phyloP scores from a whole-genome alignment of 495 filamentous ascomycete genomes.

The Lichina pygmaea region DNA sequence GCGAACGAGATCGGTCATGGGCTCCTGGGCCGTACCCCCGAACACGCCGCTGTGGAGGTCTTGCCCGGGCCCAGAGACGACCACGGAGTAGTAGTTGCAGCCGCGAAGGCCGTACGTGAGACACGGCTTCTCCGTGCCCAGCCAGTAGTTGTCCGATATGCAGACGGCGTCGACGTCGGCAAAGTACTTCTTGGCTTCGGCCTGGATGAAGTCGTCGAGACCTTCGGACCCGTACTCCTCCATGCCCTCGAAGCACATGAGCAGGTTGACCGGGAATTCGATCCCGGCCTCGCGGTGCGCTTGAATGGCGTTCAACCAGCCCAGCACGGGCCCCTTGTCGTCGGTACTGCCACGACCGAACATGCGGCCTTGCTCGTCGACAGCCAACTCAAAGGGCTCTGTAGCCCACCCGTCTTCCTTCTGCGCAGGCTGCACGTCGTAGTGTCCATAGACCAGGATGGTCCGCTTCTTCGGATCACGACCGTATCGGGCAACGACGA shows the following conservation, averaged over 20 bases:
- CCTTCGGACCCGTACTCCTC: slow-evolving; percentile 97
- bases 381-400: slow-evolving; percentile 73
- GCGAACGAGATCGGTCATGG: slow-evolving; percentile 84
- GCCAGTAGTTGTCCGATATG: slow-evolving; percentile 99
- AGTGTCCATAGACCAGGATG: slow-evolving; percentile 93
- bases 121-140: slow-evolving; percentile 92
- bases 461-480: slow-evolving; percentile 75
- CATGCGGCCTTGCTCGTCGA: slow-evolving; percentile 81
- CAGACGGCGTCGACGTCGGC: slow-evolving; percentile 87
- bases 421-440: slow-evolving; percentile 90
- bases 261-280: slow-evolving; percentile 86
- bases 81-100: slow-evolving; percentile 85
- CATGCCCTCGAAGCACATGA: slow-evolving; percentile 99
- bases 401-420: slow-evolving; percentile 92
- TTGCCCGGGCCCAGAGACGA: slow-evolving; percentile 65
- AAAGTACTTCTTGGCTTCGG: slow-evolving; percentile 76
- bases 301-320: slow-evolving; percentile 95
- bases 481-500: slow-evolving; percentile 76
- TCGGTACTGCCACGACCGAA: slow-evolving; percentile 87
- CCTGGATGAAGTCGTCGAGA: slow-evolving; percentile 76
- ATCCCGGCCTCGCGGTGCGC: slow-evolving; percentile 84
- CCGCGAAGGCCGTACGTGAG: slow-evolving; percentile 94
- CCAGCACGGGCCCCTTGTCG: slow-evolving; percentile 93
- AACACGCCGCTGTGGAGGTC: slow-evolving; percentile 95
- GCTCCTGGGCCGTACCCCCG: slow-evolving; percentile 83